Evolutionary conservation across 1,284 basidiomycete species (phyloP).

Genomic region (Puccinia coronata): DNA sequence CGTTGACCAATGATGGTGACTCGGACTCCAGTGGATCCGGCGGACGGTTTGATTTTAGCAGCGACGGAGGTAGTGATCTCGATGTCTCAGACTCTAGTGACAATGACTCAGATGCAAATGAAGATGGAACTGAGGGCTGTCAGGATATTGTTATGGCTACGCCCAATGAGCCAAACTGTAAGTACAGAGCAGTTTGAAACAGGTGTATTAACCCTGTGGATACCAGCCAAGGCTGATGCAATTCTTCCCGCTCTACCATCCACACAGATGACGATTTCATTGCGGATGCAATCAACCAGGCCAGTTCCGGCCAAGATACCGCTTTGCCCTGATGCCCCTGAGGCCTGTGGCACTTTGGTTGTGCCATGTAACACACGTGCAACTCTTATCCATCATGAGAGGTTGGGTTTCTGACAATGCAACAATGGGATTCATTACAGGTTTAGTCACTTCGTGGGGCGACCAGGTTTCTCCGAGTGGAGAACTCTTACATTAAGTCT

Average conservation of each 20-base stretch:
- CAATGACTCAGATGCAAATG: constrained; percentile 64
- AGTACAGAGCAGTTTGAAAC: no score
- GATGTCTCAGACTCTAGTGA: constrained; percentile 84
- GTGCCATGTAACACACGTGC: not conserved
- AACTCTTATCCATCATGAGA: constrained; percentile 14
- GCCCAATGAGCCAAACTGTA: no score
- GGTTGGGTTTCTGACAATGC: constrained; percentile 4
- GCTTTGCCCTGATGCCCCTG: no score
- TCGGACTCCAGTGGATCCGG: constrained; percentile 65
- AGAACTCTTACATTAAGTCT: constrained; percentile 88
- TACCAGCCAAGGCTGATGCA: no score
- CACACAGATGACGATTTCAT: no score
- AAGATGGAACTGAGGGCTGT: constrained; percentile 11
- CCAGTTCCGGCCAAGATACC: no score
- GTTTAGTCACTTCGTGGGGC: constrained; percentile 86
- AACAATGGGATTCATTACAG: constrained; percentile 61
- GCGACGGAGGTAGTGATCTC: constrained; percentile 69
- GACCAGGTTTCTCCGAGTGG: constrained; percentile 80
- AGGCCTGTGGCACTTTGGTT: no score
- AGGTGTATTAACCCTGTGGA: no score
- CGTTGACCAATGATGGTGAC: constrained; percentile 64
- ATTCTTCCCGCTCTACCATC: no score
- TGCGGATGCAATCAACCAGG: no score
- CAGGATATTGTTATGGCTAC: no score
- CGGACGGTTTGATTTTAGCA: constrained; percentile 81